Conservation (phyloP, 208 protist genomes). For the Acanthamoeba sp. region DNA sequence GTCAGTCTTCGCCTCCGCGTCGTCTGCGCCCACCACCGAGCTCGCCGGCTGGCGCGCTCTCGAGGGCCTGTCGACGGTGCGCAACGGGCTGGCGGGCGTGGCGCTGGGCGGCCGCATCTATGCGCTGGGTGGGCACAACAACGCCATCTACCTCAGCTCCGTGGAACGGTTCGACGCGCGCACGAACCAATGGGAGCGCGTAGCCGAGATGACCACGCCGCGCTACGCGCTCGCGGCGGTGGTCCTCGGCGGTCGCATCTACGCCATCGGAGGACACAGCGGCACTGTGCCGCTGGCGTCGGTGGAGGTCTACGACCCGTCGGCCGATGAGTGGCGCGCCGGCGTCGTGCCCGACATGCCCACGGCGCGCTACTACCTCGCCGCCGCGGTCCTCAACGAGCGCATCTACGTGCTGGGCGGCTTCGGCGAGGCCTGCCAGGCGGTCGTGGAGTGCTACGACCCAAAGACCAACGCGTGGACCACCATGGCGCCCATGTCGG, state of each 20-base stretch:
- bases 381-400: neutral
- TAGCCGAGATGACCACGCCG: constrained; percentile 14
- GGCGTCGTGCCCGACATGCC: constrained; percentile 28
- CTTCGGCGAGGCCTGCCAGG: neutral
- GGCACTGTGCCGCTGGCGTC: constrained; percentile 26
- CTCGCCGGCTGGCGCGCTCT: neutral
- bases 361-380: constrained; percentile 32
- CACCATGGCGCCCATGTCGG: neutral
- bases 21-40: neutral
- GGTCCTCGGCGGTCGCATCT: neutral
- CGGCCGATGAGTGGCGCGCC: neutral
- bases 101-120: neutral
- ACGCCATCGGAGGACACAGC: constrained; percentile 38
- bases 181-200: neutral
- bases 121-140: constrained; percentile 19
- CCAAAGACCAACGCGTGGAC: neutral
- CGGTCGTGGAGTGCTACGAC: constrained; percentile 26
- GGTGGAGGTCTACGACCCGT: constrained; percentile 30
- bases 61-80: constrained; percentile 30
- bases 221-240: constrained; percentile 29
- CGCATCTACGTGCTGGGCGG: neutral
- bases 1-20: neutral
- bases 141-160: constrained; percentile 51
- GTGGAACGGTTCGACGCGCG: neutral
- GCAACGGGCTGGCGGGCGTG: constrained; percentile 9